phyloP scores from a whole-genome alignment of 148 eudicot species.

The Cornus florida region DNA sequence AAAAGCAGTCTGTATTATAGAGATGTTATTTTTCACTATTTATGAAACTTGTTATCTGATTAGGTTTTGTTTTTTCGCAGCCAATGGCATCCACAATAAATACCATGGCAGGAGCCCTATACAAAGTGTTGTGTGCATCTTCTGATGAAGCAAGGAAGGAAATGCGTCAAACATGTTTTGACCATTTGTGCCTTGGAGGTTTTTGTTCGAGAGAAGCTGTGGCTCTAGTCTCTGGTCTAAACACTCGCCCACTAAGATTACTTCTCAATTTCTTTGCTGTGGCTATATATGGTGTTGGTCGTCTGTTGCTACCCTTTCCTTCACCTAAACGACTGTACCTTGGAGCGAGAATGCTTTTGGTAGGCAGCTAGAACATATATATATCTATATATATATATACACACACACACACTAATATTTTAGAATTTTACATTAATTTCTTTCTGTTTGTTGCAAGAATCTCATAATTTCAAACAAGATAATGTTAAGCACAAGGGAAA shows the following conservation, averaged over 20 bases:
- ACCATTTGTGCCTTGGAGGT: constrained; percentile 77
- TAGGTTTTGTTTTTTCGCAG: constrained; percentile 39
- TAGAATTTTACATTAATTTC: too few relatives aligned
- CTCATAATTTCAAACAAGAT: too few relatives aligned
- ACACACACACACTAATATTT: too few relatives aligned
- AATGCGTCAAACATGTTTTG: constrained; percentile 73
- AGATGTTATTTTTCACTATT: background rate
- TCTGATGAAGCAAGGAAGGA: constrained; percentile 30
- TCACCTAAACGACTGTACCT: too few relatives aligned
- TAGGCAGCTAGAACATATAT: too few relatives aligned
- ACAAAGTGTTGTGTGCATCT: too few relatives aligned
- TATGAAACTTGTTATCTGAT: background rate
- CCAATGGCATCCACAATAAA: constrained; percentile 79
- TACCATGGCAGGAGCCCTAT: constrained; percentile 73
- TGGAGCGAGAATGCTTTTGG: too few relatives aligned
- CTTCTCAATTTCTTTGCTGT: constrained; percentile 38
- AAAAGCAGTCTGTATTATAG: background rate
- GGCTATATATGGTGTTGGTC: too few relatives aligned
- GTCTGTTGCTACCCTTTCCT: too few relatives aligned
- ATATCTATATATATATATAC: background rate
- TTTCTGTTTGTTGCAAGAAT: too few relatives aligned
- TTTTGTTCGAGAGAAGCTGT: constrained; percentile 64
- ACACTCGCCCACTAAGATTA: constrained; percentile 65
- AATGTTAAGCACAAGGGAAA: too few relatives aligned
- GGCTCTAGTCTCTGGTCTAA: constrained; percentile 76